Evolutionary conservation across 305 asterid genomes (phyloP).

Genomic region (Fraxinus paxiana): DNA sequence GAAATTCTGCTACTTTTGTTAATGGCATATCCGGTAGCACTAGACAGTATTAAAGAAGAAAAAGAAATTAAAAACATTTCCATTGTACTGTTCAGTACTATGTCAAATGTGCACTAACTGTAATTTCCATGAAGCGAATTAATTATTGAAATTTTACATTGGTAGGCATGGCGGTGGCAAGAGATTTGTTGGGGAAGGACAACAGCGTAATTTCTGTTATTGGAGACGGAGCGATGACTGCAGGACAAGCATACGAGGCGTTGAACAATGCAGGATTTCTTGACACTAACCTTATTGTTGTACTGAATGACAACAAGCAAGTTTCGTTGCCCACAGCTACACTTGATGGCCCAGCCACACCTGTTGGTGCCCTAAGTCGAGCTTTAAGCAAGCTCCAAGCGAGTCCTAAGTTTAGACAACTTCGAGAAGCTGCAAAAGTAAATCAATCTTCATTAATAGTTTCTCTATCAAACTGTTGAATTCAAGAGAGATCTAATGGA

Average conservation of each 20-base stretch:
- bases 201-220: conserved; percentile 58
- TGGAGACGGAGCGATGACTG: conserved; percentile 79
- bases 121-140: background rate
- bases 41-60: background rate
- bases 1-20: background rate
- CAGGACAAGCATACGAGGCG: conserved; percentile 71
- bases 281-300: conserved; percentile 50
- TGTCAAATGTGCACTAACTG: background rate
- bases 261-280: conserved; percentile 67
- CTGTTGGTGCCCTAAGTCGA: conserved; percentile 60
- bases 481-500: background rate
- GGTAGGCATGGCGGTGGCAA: conserved; percentile 59
- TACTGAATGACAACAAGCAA: conserved; percentile 60
- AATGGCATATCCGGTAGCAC: background rate
- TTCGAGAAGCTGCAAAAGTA: conserved; percentile 56
- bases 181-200: conserved; percentile 51
- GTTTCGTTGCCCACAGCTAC: conserved; percentile 70
- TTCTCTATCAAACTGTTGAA: background rate
- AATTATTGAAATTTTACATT: background rate
- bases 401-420: conserved; percentile 41
- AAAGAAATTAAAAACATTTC: background rate
- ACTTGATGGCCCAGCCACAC: conserved; percentile 66
- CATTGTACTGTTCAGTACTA: background rate
- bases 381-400: conserved; percentile 51
- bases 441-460: background rate